Percentiles rank a stretch among this genome's conserved stretches.
phyloP scores from a whole-genome alignment of 1,284 basidiomycete genomes.

The Malassezia obtusa region DNA sequence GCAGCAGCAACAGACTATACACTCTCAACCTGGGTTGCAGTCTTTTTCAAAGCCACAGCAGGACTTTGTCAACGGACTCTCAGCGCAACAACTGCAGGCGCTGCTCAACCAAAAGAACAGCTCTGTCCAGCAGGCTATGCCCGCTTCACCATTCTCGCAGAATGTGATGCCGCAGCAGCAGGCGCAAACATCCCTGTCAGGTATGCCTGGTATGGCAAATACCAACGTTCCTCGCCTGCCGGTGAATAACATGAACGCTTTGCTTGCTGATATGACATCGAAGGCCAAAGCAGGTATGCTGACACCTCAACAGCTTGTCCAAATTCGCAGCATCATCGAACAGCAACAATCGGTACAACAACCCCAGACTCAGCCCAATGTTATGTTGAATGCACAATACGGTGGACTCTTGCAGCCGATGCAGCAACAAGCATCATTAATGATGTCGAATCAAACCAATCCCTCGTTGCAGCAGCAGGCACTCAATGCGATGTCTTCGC shows the following conservation, averaged over 20 bases:
- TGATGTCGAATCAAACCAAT: neutral
- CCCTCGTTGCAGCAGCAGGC: neutral
- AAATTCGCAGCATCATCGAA: slow-evolving; percentile 27
- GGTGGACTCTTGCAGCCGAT: neutral
- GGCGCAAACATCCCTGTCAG: neutral
- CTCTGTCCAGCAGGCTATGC: neutral
- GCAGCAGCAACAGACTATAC: slow-evolving; percentile 3
- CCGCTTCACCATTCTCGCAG: neutral
- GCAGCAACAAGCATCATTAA: slow-evolving; percentile 14
- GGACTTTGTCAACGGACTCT: slow-evolving; percentile 12
- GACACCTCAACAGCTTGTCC: slow-evolving; percentile 27
- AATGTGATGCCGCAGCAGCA: neutral
- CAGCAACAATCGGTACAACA: slow-evolving; percentile 11
- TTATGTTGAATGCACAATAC: neutral
- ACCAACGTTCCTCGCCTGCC: neutral
- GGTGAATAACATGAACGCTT: neutral
- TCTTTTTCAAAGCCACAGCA: slow-evolving; percentile 16
- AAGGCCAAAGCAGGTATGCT: slow-evolving; percentile 25
- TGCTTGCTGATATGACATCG: slow-evolving; percentile 8
- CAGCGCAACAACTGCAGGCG: slow-evolving; percentile 18
- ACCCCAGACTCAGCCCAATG: neutral
- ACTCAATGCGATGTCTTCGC: neutral
- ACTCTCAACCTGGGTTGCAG: neutral
- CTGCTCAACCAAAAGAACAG: slow-evolving; percentile 8
- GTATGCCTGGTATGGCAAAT: neutral